These are phyloP conservation scores for Rhazya stricta DNA, from an alignment of 257 asterid genomes.

Conservation along the genomic window DNA sequence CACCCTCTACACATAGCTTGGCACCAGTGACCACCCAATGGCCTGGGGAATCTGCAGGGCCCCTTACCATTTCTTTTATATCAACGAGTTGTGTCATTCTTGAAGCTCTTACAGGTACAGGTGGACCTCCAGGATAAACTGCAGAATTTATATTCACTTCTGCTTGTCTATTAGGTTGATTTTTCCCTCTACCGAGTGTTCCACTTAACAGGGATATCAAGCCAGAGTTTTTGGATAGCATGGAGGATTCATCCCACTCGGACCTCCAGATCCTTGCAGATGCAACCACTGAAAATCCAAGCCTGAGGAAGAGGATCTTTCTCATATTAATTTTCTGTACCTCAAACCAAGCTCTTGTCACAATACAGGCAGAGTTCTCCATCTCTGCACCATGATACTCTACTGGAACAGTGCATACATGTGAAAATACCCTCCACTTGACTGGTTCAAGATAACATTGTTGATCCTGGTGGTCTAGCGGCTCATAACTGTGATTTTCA, in stretches of 20 bases:
- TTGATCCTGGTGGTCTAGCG: slow-evolving; percentile 39
- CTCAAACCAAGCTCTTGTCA: slow-evolving; percentile 71
- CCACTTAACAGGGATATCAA: slow-evolving; percentile 48
- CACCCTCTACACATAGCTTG: slow-evolving; percentile 58
- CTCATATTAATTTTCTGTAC: slow-evolving; percentile 59
- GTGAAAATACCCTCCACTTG: slow-evolving; percentile 83
- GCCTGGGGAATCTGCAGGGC: slow-evolving; percentile 67
- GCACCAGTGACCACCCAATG: slow-evolving; percentile 79
- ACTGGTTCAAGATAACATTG: slow-evolving; percentile 66
- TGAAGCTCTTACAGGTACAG: slow-evolving; percentile 34
- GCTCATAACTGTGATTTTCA: slow-evolving; percentile 43
- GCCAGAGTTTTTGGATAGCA: slow-evolving; percentile 50
- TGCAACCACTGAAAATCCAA: slow-evolving; percentile 63
- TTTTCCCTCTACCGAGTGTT: slow-evolving; percentile 50
- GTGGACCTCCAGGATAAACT: slow-evolving; percentile 71
- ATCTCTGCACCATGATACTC: slow-evolving; percentile 30
- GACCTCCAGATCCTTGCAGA: slow-evolving; percentile 60
- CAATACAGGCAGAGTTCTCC: slow-evolving; percentile 46
- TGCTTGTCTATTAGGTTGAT: slow-evolving; percentile 34
- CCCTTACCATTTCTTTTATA: slow-evolving; percentile 64
- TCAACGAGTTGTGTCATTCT: slow-evolving; percentile 65
- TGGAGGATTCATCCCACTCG: slow-evolving; percentile 67
- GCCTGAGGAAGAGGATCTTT: slow-evolving; percentile 66
- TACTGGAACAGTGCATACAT: slow-evolving; percentile 71
- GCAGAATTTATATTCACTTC: slow-evolving; percentile 62